phyloP scores from a whole-genome alignment of 148 eudicot species.

The Tetragonia tetragonoides region DNA sequence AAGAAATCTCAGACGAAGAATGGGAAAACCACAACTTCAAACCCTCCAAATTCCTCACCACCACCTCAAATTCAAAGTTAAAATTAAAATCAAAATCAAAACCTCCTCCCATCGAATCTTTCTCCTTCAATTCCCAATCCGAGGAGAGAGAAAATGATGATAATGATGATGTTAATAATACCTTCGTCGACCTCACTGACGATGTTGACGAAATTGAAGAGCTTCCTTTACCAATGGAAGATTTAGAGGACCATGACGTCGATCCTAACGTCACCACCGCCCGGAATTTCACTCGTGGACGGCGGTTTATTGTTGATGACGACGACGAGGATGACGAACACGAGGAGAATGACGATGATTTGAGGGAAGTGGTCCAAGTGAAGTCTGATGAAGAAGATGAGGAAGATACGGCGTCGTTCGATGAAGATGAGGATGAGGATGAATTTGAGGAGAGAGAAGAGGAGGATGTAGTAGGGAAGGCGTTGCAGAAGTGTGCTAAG shows the following conservation, averaged over 20 bases:
- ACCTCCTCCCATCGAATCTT: slow-evolving; percentile 76
- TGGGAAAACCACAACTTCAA: slow-evolving; percentile 60
- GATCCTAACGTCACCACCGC: slow-evolving; percentile 16
- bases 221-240: slow-evolving; percentile 19
- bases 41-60: slow-evolving; percentile 46
- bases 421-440: slow-evolving; percentile 32
- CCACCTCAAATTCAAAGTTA: neutral
- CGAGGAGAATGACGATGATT: slow-evolving; percentile 29
- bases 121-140: slow-evolving; percentile 38
- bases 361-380: slow-evolving; percentile 62
- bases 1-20: slow-evolving; percentile 73
- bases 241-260: slow-evolving; percentile 59
- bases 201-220: slow-evolving; percentile 22
- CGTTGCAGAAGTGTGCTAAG: slow-evolving; percentile 72
- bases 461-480: slow-evolving; percentile 78
- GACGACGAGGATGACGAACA: slow-evolving; percentile 58
- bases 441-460: slow-evolving; percentile 44
- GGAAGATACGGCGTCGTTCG: slow-evolving; percentile 30
- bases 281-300: slow-evolving; percentile 14
- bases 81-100: slow-evolving; percentile 6
- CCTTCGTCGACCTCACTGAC: slow-evolving; percentile 40
- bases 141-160: neutral
- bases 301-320: slow-evolving; percentile 72
- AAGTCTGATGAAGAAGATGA: slow-evolving; percentile 53
- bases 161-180: neutral